Conservation (phyloP, 2,329 filamentous ascomycete genomes). For the Zopfia rhizophila region DNA sequence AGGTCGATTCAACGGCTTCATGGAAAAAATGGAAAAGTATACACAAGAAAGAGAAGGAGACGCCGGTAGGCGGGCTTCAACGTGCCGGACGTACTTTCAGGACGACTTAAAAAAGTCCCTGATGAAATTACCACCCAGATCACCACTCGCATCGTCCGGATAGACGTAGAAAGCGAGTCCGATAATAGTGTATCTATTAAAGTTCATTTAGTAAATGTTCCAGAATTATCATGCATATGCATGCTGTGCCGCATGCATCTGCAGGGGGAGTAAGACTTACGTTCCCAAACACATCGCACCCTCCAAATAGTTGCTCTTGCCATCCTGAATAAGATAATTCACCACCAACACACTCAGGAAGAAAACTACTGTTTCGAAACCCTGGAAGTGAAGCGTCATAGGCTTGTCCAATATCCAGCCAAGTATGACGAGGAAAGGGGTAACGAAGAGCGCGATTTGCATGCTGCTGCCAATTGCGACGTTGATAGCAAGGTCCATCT, state of each 20-base stretch:
- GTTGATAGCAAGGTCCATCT: constrained; percentile 67
- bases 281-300: constrained; percentile 70
- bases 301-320: constrained; percentile 87
- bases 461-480: constrained; percentile 65
- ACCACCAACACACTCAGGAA: constrained; percentile 87
- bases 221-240: background rate
- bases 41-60: background rate
- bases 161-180: constrained; percentile 70
- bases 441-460: constrained; percentile 68
- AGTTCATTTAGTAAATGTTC: constrained; percentile 10
- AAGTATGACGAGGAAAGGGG: constrained; percentile 66
- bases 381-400: constrained; percentile 81
- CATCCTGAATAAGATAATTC: constrained; percentile 87
- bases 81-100: no score
- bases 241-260: constrained; percentile 1
- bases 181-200: constrained; percentile 65
- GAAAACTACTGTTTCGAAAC: constrained; percentile 88
- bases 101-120: constrained; percentile 43
- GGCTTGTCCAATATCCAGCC: constrained; percentile 64
- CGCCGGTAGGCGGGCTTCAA: background rate
- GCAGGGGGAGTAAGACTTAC: constrained; percentile 32
- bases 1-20: background rate
- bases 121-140: constrained; percentile 39
- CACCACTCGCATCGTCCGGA: constrained; percentile 60
- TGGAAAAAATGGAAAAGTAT: background rate